Evolutionary conservation across 495 filamentous ascomycete species (phyloP), one percentile per base, ranked within the genome.

Genomic region (Penicillium robsamsonii): DNA sequence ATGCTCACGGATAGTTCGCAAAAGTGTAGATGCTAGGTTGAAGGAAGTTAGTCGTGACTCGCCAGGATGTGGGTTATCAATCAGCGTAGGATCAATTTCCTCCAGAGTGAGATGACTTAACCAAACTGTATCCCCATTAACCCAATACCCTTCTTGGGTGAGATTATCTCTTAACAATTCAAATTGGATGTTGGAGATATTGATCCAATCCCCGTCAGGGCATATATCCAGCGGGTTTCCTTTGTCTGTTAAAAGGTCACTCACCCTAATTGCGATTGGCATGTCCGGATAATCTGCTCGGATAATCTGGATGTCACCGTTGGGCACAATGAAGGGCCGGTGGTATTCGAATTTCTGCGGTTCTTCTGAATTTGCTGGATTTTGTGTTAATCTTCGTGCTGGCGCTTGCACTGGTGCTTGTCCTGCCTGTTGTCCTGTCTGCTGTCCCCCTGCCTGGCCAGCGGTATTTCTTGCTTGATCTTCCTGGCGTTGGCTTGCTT

Each of bases 141-240:
- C 17, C 8, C 43, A 15, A 24, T n/a, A 31, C 6, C 25, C 54
- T 24, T 56, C 46, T 1, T 15, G 11, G 2, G 4, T 8, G 12
- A 60, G 42, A 8, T 29, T 10, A 13, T 35, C 13, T 18, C 4
- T 48, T 12, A 57, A 43, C 9, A 13, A 6, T 2, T 40, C 24
- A 35, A 60, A 53, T 20, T 44, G n/a, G 8, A 56, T 17, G 8
- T 35, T 17, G n/a, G 53, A 8, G 12, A 30, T 41, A 38, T 57
- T 51, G 43, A 60, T 38, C 58, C 58, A 57, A 17, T 57, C 48
- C 22, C 53, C 58, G 17, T 56, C 25, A 0, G 17, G 15, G 12
- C 40, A 43, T 30, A 29, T 33, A 44, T 53, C 18, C 25, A 24
- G 12, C 1, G 13, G 27, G 9, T 53, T 31, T 15, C 1, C 9